Conservation (phyloP, 2,329 filamentous ascomycete species). For the Conoideocrella luteorostrata region DNA sequence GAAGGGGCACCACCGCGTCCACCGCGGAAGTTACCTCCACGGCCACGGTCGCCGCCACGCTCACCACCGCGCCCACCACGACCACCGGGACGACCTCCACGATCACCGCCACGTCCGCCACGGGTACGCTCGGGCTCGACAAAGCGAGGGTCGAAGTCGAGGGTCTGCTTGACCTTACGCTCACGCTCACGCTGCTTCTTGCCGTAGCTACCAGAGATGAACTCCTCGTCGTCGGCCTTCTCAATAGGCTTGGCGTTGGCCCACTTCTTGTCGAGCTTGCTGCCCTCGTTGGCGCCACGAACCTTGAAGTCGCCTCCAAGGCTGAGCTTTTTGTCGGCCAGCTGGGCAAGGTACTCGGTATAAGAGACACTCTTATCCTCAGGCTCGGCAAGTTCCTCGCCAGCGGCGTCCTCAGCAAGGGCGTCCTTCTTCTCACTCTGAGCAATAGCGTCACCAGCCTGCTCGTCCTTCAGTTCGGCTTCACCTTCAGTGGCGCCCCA, state of each 20-base stretch:
- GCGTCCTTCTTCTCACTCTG: constrained; percentile 74
- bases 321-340: constrained; percentile 66
- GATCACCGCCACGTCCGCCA: constrained; percentile 45
- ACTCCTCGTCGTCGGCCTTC: constrained; percentile 66
- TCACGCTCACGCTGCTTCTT: constrained; percentile 83
- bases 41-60: constrained; percentile 40
- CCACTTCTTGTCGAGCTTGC: constrained; percentile 88
- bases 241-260: constrained; percentile 67
- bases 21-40: constrained; percentile 34
- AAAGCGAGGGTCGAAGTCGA: constrained; percentile 84
- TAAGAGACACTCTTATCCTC: constrained; percentile 90
- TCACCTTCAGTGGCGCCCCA: constrained; percentile 82
- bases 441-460: constrained; percentile 84
- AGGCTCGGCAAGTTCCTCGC: constrained; percentile 50
- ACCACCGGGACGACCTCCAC: constrained; percentile 46
- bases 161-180: constrained; percentile 82
- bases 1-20: constrained; percentile 33
- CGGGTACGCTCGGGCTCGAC: constrained; percentile 60
- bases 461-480: constrained; percentile 84
- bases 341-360: constrained; percentile 74
- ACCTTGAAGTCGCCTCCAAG: constrained; percentile 60
- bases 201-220: constrained; percentile 65
- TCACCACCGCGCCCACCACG: constrained; percentile 44
- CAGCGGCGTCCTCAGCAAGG: constrained; percentile 41
- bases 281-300: constrained; percentile 89